Base-by-base conservation (phyloP, 2,329 filamentous ascomycete species). In the Aspergillus neoniger region DNA sequence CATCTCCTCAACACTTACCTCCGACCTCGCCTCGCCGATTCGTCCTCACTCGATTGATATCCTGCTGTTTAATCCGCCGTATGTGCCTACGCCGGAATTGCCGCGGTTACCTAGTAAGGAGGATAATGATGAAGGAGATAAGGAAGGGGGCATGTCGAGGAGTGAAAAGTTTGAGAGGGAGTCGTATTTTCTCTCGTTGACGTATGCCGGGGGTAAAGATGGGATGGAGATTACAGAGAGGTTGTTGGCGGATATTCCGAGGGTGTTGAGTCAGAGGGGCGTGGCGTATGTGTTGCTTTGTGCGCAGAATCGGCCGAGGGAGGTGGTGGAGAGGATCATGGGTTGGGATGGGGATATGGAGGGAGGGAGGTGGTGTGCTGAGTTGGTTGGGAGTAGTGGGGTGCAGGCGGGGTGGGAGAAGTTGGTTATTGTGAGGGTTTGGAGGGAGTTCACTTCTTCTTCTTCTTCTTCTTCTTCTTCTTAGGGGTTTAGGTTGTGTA, bases 1-100 rank as follows among this genome's bases (percentile, higher is more conserved):
- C 55, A 83, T 80, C 12, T 36, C 32, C 12, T 36, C 32, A 3
- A 69, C 78, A 91, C 89, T 87, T 43, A 85, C 88, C 17, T 73
- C 89, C 25, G 91, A 98, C 72, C 82, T 99, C 0, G 82, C 84
- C 4, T 76, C 83, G 2, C 80, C 88, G 0, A 78, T 96, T 43
- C 82, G 84, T 7, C 72, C 79, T 0, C 80, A 82, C 2, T 77
- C 78, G 41, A 84, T 96, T 5, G 95, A 99, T 72, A 84, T 99
- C 10, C 83, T 99, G 63, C 84, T 99, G 28, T 99, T 98, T 83
- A 99, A 99, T 73, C 95, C 95, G 56, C 95, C 95, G 0, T 99
- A 99, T 74, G 95, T 99, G 14, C 95, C 95, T 2, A 96, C 93
- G 2, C 84, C 88, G 25, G 85, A 87, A 43, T 78, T 96, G 61